phyloP scores from a whole-genome alignment of 371 early-diverging fungal genomes.

The Syncephalastrum sp. region DNA sequence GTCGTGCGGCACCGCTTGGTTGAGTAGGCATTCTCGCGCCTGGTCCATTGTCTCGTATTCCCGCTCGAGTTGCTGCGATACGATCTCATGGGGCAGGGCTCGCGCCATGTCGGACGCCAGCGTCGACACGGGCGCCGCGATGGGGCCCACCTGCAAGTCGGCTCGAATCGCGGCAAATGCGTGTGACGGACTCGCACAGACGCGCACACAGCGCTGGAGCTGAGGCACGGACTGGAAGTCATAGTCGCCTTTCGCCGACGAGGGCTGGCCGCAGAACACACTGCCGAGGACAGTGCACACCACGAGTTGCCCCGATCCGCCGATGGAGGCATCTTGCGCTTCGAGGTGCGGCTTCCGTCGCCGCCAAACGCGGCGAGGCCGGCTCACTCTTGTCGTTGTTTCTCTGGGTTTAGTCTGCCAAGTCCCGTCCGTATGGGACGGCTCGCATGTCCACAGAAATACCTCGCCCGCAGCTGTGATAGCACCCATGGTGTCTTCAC shows the following conservation, averaged over 20 bases:
- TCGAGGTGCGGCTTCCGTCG: constrained; percentile 31
- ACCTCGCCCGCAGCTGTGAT: constrained; percentile 53
- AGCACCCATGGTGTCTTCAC: constrained; percentile 50
- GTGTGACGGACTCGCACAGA: constrained; percentile 56
- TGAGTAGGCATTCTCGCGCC: too few relatives aligned
- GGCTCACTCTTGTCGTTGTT: constrained; percentile 2
- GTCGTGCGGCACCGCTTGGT: too few relatives aligned
- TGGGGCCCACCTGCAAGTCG: constrained; percentile 19
- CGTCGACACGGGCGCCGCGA: constrained; percentile 20
- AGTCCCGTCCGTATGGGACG: constrained; percentile 3
- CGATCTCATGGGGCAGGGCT: constrained; percentile 36
- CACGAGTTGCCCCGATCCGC: constrained; percentile 53
- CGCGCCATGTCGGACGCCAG: constrained; percentile 30
- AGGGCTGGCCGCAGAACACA: constrained; percentile 47
- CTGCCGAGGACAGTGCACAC: constrained; percentile 50
- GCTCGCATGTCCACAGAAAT: constrained; percentile 48
- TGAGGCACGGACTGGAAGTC: constrained; percentile 42
- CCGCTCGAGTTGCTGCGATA: constrained; percentile 4
- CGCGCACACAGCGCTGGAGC: constrained; percentile 52
- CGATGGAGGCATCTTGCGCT: constrained; percentile 46
- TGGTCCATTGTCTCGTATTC: not conserved
- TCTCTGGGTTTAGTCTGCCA: constrained; percentile 6
- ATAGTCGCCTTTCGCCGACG: constrained; percentile 17
- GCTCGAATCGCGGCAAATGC: constrained; percentile 62
- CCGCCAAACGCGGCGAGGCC: constrained; percentile 51